Base-by-base conservation (phyloP, 495 filamentous ascomycete species). In the Talaromyces liani region DNA sequence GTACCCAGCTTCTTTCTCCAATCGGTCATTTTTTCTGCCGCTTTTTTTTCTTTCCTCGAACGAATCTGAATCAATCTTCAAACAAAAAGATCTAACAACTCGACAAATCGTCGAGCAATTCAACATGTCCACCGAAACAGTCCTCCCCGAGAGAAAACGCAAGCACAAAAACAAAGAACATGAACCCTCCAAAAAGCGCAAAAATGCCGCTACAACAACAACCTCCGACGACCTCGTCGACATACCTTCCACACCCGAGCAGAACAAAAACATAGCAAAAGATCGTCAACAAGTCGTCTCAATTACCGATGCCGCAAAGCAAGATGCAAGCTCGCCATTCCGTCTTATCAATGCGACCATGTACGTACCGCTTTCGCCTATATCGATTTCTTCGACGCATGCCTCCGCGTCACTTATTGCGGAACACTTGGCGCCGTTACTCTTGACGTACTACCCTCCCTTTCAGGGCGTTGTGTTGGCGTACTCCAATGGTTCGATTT, bases 361-460 rank as follows among this genome's bases (percentile, higher is more conserved):
- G 61, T 92, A 91, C 71, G 80, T 92, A 55, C 84, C 89, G 14
- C 74, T 92, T 31, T 80, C 89, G 25, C 89, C 89, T 18, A 84
- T 89, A 64, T 83, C 84, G 4, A 84, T 89, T 65, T 84, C 84
- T 10, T 80, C 88, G 31, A 75, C 75, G 7, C 78, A 82, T 68
- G 86, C 88, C n/a, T 72, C 87, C 58, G 80, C 85, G 66, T 86
- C 85, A 39, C 72, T 90, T 27, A 84, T 87, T 65, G 86, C 87
- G 45, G 88, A 91, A 68, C 87, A 92, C 70, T 81, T 92, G 49
- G 89, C 90, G 18, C 89, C 90, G 14, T 79, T 91, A 18, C 79
- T 93, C 31, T 82, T 93, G 41, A 87, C 82, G 29, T 93, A 91
- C 75, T 91, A 86, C 66, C 82, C 89, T 8, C 88, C 88, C 2